Evolutionary conservation across 2,329 filamentous ascomycete genomes (phyloP).

Genomic region (Nemania sp.): DNA sequence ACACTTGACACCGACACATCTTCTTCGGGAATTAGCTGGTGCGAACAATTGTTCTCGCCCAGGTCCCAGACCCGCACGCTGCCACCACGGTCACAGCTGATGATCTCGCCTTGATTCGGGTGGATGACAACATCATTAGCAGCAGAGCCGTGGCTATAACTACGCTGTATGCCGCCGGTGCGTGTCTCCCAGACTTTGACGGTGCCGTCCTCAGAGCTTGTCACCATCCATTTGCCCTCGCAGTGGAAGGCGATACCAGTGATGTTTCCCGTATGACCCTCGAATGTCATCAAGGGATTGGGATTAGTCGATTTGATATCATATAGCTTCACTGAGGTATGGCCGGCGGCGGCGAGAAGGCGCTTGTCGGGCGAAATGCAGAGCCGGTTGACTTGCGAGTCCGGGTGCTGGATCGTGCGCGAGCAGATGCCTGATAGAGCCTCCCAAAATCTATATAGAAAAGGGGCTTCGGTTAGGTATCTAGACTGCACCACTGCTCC

Average conservation of each 20-base stretch:
- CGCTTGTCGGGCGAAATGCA: slow-evolving; percentile 99
- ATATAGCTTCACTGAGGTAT: slow-evolving; percentile 92
- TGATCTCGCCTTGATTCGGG: slow-evolving; percentile 96
- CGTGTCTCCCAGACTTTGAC: slow-evolving; percentile 98
- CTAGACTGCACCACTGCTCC: too few relatives aligned
- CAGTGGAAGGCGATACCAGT: slow-evolving; percentile 98
- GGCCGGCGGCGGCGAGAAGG: slow-evolving; percentile 80
- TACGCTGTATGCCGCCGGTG: slow-evolving; percentile 82
- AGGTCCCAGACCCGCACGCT: slow-evolving; percentile 96
- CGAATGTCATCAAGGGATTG: slow-evolving; percentile 88
- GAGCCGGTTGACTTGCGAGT: slow-evolving; percentile 96
- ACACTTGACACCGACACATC: slow-evolving; percentile 93
- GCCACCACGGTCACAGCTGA: slow-evolving; percentile 90
- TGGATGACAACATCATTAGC: slow-evolving; percentile 99
- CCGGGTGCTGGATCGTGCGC: slow-evolving; percentile 94
- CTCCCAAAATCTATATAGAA: slow-evolving; percentile 75
- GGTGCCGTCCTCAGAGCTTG: slow-evolving; percentile 92
- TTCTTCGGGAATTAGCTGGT: slow-evolving; percentile 94
- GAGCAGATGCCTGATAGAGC: slow-evolving; percentile 97
- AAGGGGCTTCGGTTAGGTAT: not conserved
- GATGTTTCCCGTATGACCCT: slow-evolving; percentile 93
- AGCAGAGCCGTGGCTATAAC: slow-evolving; percentile 85
- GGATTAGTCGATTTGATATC: slow-evolving; percentile 99
- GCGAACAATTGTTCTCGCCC: slow-evolving; percentile 94
- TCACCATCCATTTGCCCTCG: slow-evolving; percentile 99